Evolutionary conservation across 2,329 filamentous ascomycete genomes (phyloP), one percentile per base, ranked within the genome.

Genomic region (Colletotrichum chlorophyti): DNA sequence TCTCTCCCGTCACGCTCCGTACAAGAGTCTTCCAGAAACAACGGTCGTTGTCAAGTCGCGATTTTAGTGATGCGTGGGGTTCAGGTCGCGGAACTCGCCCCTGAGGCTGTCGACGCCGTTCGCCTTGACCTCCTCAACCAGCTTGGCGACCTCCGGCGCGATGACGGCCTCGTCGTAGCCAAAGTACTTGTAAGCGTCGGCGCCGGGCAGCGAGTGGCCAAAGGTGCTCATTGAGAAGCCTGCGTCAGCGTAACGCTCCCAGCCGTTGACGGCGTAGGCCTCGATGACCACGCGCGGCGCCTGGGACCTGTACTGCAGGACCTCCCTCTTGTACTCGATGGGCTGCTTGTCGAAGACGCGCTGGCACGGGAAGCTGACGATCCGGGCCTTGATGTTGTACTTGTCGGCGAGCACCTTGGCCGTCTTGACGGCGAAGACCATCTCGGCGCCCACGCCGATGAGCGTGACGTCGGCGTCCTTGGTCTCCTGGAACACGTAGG

Each of bases 161-260:
- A 74, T 74, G 61, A 81, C 75, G 3, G 67, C 69, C 3, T 70
- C 71, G 51, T 82, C 77, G 61, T 79, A 84, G 1, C 81, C 79
- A 63, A 85, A 85, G 62, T 77, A 77, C 60, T 77, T 75, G 63
- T 85, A 85, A 3, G 79, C 80, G 11, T 73, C 75, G 58, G 79
- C 78, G 0, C 82, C 80, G 0, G 83, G 83, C 40, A 86, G 66
- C 14, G 76, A 81, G 65, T 86, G 81, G 0, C 83, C 83, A 62
- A 86, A 87, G 0, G 73, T 72, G 40, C 75, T 74, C 77, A 86
- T 80, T 43, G 75, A 80, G 58, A 76, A 76, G 1, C 79, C 82
- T 1, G 83, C 84, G 66, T 85, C 79, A 0, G 83, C 83, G 64
- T 86, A 87, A 17, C 83, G 69, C 70, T 86, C 84, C 83, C 84